A percentile compares a stretch with the other conserved stretches of the same genome.
These are phyloP conservation scores for Dothideomycetidae sp. DNA, from an alignment of 2,329 filamentous ascomycete genomes.

Conservation along the genomic window DNA sequence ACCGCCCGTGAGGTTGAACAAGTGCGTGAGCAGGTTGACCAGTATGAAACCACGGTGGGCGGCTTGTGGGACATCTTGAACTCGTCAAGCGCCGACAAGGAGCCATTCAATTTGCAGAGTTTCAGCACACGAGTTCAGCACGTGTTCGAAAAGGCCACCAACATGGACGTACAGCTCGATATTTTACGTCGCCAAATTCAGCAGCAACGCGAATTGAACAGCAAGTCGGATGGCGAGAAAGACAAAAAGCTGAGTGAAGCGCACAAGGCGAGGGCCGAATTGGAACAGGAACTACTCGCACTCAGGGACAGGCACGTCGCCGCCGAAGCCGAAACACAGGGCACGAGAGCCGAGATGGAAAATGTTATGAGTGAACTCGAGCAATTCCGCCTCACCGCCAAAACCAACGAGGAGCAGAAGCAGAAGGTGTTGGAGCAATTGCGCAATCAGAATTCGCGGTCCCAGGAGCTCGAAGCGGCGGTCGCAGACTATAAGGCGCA, in stretches of 20 bases:
- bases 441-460: conserved; percentile 19
- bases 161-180: conserved; percentile 72
- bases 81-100: conserved; percentile 15
- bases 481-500: conserved; percentile 22
- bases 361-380: conserved; percentile 25
- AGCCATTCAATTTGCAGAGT: conserved; percentile 55
- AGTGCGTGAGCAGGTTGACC: conserved; percentile 31
- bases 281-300: conserved; percentile 20
- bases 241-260: conserved; percentile 20
- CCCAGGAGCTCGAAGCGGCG: conserved; percentile 19
- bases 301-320: conserved; percentile 18
- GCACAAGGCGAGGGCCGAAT: conserved; percentile 10
- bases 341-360: conserved; percentile 22
- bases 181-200: conserved; percentile 86
- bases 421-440: conserved; percentile 17
- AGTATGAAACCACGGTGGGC: conserved; percentile 40
- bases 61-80: conserved; percentile 41
- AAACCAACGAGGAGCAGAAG: conserved; percentile 23
- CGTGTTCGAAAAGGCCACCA: conserved; percentile 61
- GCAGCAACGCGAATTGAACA: conserved; percentile 86
- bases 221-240: conserved; percentile 56
- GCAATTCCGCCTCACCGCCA: conserved; percentile 24
- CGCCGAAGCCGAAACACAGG: conserved; percentile 18
- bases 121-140: conserved; percentile 69
- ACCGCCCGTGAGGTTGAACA: conserved; percentile 15